Evolutionary conservation across 495 filamentous ascomycete species (phyloP), one percentile per base, ranked within the genome.

Genomic region (Chaetomium tenue): DNA sequence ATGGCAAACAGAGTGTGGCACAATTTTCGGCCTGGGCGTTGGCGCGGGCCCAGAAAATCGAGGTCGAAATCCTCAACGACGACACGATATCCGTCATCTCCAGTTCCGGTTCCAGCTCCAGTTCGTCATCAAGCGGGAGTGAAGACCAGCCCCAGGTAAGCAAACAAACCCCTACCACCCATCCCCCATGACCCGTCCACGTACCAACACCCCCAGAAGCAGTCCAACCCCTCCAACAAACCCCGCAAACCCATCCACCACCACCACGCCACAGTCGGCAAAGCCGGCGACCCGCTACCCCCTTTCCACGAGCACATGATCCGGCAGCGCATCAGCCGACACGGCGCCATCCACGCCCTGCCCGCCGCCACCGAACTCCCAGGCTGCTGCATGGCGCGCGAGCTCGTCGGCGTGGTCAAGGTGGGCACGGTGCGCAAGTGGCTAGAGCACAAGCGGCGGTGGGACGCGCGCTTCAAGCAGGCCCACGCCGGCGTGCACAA

Each of bases 11-110:
- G 25, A 87, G 88, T 9, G 87, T 97, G 26, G 90, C 93, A 1
- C 92, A 97, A 62, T 97, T 98, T 72, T 90, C 91, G 12, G 90
- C 91, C 0, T 96, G 92, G 92, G 88, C 89, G 8, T 77, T 97
- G 20, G 90, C 92, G 4, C 82, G 88, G 66, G 93, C 93, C 1
- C 92, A 96, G 69, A 84, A 89, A 50, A 83, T 82, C 0, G 83
- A 82, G 3, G 91, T 97, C 20, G 89, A 93, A 18, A 93, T 96
- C 28, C 72, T 86, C 50, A 87, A 94, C 66, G 91, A 96, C 56
- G 88, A 90, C 64, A 78, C 83, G 13, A 80, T 94, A 46, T 92
- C 89, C 0, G 73, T 91, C n/a, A 89, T 92, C 56, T 90, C 89
- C 0, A 76, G 69, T 81, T 82, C 16, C 80, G 81, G 50, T 15